Base-by-base conservation (phyloP, 768 basidiomycete species). In the Sarcodon sp. region DNA sequence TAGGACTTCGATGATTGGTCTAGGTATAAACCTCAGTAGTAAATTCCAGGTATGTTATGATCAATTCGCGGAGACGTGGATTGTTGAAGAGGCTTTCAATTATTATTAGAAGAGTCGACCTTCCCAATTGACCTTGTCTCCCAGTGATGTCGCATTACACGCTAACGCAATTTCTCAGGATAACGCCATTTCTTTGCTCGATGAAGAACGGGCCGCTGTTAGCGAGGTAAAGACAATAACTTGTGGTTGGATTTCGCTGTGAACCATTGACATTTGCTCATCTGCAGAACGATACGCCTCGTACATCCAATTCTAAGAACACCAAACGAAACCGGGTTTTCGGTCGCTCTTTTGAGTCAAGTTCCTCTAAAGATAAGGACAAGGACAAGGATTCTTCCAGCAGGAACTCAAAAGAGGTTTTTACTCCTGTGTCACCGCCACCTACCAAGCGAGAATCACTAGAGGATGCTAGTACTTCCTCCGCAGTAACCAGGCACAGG, bases 101-200 rank as follows among this genome's bases (percentile, higher is more conserved):
- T 33, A 47, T 37, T 38, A 35, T 15, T 47, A 66, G 65, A 75
- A 74, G 65, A 57, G 49, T 10, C 70, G 77, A 3, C 77, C 82
- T 8, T 57, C 71, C 2, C 73, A 75, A 7, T 58, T 83, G 47
- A 61, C 63, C 7, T 57, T 78, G 16, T 82, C 83, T 1, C 78
- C 82, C 0, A 83, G 78, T 50, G 84, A 84, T 50, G 65, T 72
- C 13, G 72, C 73, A 6, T 61, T 84, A 15, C 72, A 70, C 36
- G 62, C 67, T 1, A 73, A 62, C n/a, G 65, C 63, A 16, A 59
- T 64, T 10, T 57, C 57, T 33, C 53, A 60, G 6, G 62, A 65
- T 10, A 47, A 45, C 18, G 59, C 59, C 32, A 27, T 41, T 7
- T 16, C 39, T 27, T 27, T 41, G 8, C 21, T 58, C 5, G 70